Base-by-base conservation (phyloP, 2,329 filamentous ascomycete genomes). In the Harringtonia lauricola region DNA sequence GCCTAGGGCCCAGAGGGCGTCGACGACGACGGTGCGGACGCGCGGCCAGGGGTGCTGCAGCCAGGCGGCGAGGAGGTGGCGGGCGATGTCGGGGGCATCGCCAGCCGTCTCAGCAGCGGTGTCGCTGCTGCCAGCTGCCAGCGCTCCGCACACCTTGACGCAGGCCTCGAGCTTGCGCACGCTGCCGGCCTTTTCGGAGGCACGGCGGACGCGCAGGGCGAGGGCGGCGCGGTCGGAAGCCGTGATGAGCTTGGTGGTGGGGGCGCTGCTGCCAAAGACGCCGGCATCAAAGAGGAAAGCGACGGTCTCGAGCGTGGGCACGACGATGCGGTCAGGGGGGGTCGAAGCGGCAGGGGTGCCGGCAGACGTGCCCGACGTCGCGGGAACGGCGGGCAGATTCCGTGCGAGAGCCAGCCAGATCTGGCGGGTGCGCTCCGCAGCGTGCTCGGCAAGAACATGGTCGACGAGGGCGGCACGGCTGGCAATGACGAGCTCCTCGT, bases 21-120 rank as follows among this genome's bases (percentile, higher is more conserved):
- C 79, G 5, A 77, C 69, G 15, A 76, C 77, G 37, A 68, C 58
- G 47, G 62, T 72, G 47, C 80, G 64, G 52, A 94, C 79, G 54
- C 76, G 75, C 7, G 89, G 87, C 69, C 86, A 95, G 1, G 86
- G 86, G 65, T 95, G 90, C 45, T 78, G 62, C 49, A 95, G 65
- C 67, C 95, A 76, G 19, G 74, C 78, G 0, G 74, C 74, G 34
- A 95, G 64, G 58, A 88, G 85, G 57, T 73, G 79, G 43, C 79
- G 61, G 4, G 82, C 83, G 45, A 67, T 66, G 9, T 65, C 62
- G 8, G 76, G 63, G 1, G 65, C 64, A 21, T 66, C 61, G n/a
- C 72, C 59, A n/a, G 60, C 57, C 45, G 54, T 57, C 42, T n/a
- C n/a, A n/a, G n/a, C n/a, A n/a, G n/a, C n/a, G n/a, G n/a, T n/a